Evolutionary conservation across 208 protist species (phyloP).

Genomic region (Trypanosoma theileri): DNA sequence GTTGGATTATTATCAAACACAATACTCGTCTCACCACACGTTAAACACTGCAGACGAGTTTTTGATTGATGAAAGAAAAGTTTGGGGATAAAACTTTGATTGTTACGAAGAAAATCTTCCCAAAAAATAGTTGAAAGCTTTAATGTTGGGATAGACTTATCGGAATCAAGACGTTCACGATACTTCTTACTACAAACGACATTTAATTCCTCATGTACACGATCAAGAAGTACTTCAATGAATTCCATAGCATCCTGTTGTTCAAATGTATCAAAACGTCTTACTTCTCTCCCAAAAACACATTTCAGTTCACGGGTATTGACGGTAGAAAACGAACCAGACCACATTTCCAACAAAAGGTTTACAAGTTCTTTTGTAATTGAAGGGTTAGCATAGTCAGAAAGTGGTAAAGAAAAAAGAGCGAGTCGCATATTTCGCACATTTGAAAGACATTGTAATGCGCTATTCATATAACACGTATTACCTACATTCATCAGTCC

Average conservation of each 20-base stretch:
- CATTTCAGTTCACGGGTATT: conserved; percentile 60
- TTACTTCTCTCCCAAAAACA: conserved; percentile 43
- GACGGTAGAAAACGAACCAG: conserved; percentile 39
- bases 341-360: conserved; percentile 67
- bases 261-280: conserved; percentile 69
- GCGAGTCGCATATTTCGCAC: conserved; percentile 66
- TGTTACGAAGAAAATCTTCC: conserved; percentile 85
- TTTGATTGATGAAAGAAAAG: conserved; percentile 87
- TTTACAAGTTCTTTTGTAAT: conserved; percentile 48
- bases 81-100: conserved; percentile 63
- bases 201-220: conserved; percentile 92
- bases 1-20: conserved; percentile 84
- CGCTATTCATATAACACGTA: conserved; percentile 94
- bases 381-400: conserved; percentile 45
- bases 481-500: conserved; percentile 90
- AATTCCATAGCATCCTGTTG: conserved; percentile 91
- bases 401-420: conserved; percentile 64
- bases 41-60: conserved; percentile 63
- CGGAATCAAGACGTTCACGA: conserved; percentile 75
- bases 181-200: conserved; percentile 69
- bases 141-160: conserved; percentile 55
- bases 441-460: conserved; percentile 88
- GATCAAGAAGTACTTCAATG: conserved; percentile 88
- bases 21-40: conserved; percentile 50
- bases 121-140: conserved; percentile 85